Conservation (phyloP, 768 basidiomycete species). For the Suillus luteus region DNA sequence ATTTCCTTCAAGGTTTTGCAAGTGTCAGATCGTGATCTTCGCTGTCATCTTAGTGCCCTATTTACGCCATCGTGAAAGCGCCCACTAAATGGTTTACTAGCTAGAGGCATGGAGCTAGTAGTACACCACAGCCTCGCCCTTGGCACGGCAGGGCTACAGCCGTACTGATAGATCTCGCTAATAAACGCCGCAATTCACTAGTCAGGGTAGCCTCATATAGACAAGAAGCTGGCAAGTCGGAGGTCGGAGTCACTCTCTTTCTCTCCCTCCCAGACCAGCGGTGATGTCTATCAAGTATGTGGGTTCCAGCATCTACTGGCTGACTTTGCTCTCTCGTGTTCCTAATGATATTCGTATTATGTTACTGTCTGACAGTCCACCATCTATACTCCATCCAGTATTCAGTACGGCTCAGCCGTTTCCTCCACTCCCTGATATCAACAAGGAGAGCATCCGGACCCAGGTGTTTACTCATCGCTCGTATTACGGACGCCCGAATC, state of each 20-base stretch:
- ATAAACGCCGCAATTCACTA: not conserved
- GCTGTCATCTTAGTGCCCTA: not conserved
- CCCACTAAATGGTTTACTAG: too few relatives aligned
- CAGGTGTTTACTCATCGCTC: constrained; percentile 80
- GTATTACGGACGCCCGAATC: constrained; percentile 65
- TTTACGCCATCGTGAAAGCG: not conserved
- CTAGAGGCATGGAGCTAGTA: not conserved
- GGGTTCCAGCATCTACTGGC: constrained; percentile 5
- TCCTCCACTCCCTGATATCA: constrained; percentile 63
- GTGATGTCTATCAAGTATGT: constrained; percentile 7
- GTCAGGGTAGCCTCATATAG: constrained; percentile 3
- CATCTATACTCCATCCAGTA: constrained; percentile 27
- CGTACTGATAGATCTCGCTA: not conserved
- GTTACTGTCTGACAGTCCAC: constrained; percentile 14
- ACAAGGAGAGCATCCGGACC: constrained; percentile 42
- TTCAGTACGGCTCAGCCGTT: constrained; percentile 35
- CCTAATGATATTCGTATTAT: constrained; percentile 1
- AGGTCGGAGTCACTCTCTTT: not conserved
- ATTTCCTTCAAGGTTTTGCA: not conserved
- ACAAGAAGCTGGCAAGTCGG: not conserved
- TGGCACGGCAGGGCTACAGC: not conserved
- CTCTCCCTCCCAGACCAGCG: not conserved
- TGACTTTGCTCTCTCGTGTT: constrained; percentile 13
- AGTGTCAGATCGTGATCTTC: not conserved
- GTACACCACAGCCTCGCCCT: too few relatives aligned